Conservation (phyloP, 345 rosid genomes). For the Arabidopsis thaliana region DNA sequence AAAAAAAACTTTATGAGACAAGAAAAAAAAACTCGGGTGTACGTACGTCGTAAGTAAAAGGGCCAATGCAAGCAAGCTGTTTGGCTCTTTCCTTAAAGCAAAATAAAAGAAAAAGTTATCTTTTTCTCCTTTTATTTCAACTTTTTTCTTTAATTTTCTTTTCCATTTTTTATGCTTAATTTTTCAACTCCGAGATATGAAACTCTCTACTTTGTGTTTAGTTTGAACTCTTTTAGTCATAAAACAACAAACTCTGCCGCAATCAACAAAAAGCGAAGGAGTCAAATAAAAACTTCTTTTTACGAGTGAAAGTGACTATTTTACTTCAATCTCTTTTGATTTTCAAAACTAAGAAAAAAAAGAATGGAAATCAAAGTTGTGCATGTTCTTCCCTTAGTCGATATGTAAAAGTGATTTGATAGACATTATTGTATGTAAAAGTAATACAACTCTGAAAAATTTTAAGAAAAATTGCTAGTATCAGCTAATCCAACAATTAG, state of each 20-base stretch:
- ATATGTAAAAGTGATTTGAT: background rate
- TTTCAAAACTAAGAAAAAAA: background rate
- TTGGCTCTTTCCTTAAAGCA: slow-evolving; percentile 40
- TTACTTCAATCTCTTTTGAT: slow-evolving; percentile 2
- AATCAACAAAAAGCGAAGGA: slow-evolving; percentile 22
- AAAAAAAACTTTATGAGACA: background rate
- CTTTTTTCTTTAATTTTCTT: slow-evolving; percentile 12
- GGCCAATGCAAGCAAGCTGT: slow-evolving; percentile 30
- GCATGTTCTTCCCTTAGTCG: background rate
- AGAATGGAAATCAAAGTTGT: slow-evolving; percentile 10
- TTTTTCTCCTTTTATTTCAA: slow-evolving; percentile 15
- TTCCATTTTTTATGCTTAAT: background rate
- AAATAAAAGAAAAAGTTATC: slow-evolving; percentile 28
- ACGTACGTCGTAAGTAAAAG: slow-evolving; percentile 1
- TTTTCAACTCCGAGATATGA: slow-evolving; percentile 18
- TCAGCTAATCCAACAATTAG: background rate
- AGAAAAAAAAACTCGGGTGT: slow-evolving; percentile 17
- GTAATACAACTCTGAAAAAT: background rate
- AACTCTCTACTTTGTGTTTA: slow-evolving; percentile 26
- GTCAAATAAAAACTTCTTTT: slow-evolving; percentile 17
- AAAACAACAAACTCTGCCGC: slow-evolving; percentile 33
- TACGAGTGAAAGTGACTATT: slow-evolving; percentile 24
- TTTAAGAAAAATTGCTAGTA: background rate
- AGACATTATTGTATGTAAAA: background rate
- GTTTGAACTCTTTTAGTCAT: slow-evolving; percentile 28